A percentile compares a stretch with the other conserved stretches of the same genome.
These are phyloP conservation scores for Isochrysis galbana DNA, from an alignment of 78 protist genomes.

Conservation along the genomic window DNA sequence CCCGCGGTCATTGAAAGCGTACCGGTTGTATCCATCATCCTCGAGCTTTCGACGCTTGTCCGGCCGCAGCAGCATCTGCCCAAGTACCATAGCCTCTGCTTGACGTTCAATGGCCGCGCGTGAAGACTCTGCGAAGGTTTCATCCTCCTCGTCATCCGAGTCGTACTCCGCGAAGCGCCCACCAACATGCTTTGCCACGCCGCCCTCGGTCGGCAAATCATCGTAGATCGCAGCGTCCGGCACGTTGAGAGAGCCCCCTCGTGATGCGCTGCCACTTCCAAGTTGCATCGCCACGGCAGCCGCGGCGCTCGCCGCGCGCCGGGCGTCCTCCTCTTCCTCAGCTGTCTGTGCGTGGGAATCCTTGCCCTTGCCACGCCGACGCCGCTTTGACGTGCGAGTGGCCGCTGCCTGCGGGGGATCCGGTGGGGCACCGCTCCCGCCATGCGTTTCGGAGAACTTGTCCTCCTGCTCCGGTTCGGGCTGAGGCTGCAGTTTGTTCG, in stretches of 20 bases:
- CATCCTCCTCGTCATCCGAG: not conserved
- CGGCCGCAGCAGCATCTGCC: constrained; percentile 56
- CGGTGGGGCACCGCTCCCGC: not conserved
- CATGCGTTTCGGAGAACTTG: not conserved
- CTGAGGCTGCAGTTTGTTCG: no score
- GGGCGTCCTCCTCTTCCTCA: not conserved
- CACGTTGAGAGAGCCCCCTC: not conserved
- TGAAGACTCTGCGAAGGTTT: not conserved
- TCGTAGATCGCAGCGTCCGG: not conserved
- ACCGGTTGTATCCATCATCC: constrained; percentile 81
- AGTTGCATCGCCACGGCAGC: not conserved
- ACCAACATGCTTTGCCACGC: not conserved
- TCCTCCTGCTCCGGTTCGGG: no score
- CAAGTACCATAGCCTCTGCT: constrained; percentile 6
- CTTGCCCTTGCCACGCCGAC: not conserved
- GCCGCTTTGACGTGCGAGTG: not conserved
- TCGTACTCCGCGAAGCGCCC: constrained; percentile 1
- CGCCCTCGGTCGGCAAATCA: not conserved
- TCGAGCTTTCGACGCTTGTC: constrained; percentile 54
- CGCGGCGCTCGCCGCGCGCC: not conserved
- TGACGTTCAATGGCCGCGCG: not conserved
- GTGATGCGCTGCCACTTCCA: not conserved
- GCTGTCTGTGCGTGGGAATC: not conserved
- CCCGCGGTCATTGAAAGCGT: constrained; percentile 64
- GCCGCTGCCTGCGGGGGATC: not conserved